Percentiles rank a stretch among this genome's conserved stretches.
phyloP scores from a whole-genome alignment of 202 grass and related monocot genomes.

The Setaria italica region DNA sequence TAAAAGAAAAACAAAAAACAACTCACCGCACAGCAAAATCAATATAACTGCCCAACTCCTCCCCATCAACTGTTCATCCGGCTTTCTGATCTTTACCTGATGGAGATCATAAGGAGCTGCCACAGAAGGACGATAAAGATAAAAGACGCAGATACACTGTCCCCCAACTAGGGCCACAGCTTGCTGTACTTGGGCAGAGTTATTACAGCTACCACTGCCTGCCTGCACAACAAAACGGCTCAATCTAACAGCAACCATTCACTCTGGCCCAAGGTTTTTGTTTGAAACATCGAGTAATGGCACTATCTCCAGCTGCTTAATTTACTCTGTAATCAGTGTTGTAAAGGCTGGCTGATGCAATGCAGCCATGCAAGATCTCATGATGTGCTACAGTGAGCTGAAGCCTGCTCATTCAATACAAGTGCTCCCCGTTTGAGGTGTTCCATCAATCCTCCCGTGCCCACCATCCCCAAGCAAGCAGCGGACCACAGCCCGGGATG shows the following conservation, averaged over 20 bases:
- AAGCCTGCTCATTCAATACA: slow-evolving; percentile 44
- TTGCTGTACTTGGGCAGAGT: slow-evolving; percentile 18
- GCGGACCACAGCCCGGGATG: not conserved
- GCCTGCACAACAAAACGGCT: not conserved
- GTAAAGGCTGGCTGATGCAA: slow-evolving; percentile 12
- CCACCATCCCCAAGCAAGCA: slow-evolving; percentile 11
- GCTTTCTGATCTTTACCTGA: slow-evolving; percentile 11
- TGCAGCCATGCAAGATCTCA: not conserved
- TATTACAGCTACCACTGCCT: slow-evolving; percentile 28
- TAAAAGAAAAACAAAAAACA: not conserved
- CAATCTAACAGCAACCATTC: not conserved
- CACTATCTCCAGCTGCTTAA: too few relatives aligned
- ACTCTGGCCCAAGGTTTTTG: not conserved
- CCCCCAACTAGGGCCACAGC: not conserved
- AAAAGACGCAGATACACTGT: not conserved
- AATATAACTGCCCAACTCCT: slow-evolving; percentile 25
- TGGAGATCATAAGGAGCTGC: slow-evolving; percentile 9
- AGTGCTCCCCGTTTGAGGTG: slow-evolving; percentile 18
- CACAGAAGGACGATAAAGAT: not conserved
- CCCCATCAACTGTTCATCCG: slow-evolving; percentile 28
- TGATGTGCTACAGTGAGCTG: not conserved
- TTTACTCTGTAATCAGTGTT: not conserved
- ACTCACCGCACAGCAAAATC: slow-evolving; percentile 28
- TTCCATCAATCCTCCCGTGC: slow-evolving; percentile 27
- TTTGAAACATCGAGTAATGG: not conserved